phyloP scores from a whole-genome alignment of 1,284 basidiomycete genomes.

The Naganishia sp. region DNA sequence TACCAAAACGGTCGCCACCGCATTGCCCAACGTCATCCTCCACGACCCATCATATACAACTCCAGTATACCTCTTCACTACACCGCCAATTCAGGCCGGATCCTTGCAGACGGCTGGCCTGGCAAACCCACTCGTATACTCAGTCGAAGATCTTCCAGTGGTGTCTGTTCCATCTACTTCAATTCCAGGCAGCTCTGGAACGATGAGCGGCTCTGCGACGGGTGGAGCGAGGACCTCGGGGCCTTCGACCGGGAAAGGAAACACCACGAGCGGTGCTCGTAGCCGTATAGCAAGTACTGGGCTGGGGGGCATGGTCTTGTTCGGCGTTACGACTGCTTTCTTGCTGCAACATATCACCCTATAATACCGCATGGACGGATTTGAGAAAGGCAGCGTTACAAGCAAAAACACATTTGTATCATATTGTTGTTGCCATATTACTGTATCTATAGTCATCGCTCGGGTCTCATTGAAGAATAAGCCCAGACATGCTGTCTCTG shows the following conservation, averaged over 20 bases:
- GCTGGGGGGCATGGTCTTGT: too few relatives aligned
- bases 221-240: not conserved
- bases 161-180: conserved; percentile 21
- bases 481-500: too few relatives aligned
- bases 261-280: not conserved
- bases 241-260: not conserved
- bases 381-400: too few relatives aligned
- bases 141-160: conserved; percentile 37
- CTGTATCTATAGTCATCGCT: conserved; percentile 11
- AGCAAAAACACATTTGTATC: not conserved
- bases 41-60: conserved; percentile 67
- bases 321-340: not conserved
- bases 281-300: too few relatives aligned
- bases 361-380: not conserved
- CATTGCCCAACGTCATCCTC: conserved; percentile 73
- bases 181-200: not conserved
- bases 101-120: conserved; percentile 45
- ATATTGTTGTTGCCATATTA: conserved; percentile 2
- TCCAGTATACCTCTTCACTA: conserved; percentile 70
- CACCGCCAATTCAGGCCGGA: conserved; percentile 50
- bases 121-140: conserved; percentile 40
- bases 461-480: too few relatives aligned
- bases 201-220: not conserved
- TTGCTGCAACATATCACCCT: not conserved
- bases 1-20: conserved; percentile 68